Percentiles rank a stretch among this genome's conserved stretches.
phyloP scores from a whole-genome alignment of 169 alveolate species.

The Plasmodium inui region DNA sequence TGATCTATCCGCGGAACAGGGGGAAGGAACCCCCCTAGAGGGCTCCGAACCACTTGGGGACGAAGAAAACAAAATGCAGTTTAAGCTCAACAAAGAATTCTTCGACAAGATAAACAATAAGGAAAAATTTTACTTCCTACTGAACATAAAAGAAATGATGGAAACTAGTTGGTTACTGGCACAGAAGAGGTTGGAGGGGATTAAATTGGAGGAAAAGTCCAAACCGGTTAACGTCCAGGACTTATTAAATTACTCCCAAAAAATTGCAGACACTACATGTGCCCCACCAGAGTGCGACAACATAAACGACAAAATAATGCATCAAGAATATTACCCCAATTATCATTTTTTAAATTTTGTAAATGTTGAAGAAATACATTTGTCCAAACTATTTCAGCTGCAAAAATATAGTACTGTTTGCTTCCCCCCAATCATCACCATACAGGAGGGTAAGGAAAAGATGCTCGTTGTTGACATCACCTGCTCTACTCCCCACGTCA shows the following conservation, averaged over 20 bases:
- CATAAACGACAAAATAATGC: conserved; percentile 80
- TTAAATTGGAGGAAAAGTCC: conserved; percentile 73
- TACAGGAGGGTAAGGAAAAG: conserved; percentile 74
- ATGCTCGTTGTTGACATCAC: conserved; percentile 25
- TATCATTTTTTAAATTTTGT: conserved; percentile 85
- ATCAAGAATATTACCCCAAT: conserved; percentile 83
- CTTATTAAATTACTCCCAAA: conserved; percentile 76
- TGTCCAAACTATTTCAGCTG: conserved; percentile 80
- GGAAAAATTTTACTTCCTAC: conserved; percentile 77
- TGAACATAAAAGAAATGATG: conserved; percentile 76
- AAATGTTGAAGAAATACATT: conserved; percentile 81
- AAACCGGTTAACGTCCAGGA: conserved; percentile 79
- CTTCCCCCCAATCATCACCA: conserved; percentile 80
- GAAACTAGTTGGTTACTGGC: conserved; percentile 86
- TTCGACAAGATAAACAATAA: conserved; percentile 40
- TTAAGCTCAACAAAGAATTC: conserved; percentile 45
- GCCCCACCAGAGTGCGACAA: conserved; percentile 86
- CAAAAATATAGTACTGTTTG: conserved; percentile 77
- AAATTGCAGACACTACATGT: conserved; percentile 82
- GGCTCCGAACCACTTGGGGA: neutral
- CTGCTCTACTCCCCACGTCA: conserved; percentile 43
- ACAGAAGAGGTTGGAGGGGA: conserved; percentile 78
- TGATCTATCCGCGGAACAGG: neutral
- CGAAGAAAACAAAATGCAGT: neutral
- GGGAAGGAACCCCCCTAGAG: neutral